A percentile compares a stretch with the other conserved stretches of the same genome.
phyloP scores from a whole-genome alignment of 2,329 filamentous ascomycete genomes.

The Botrytis porri region DNA sequence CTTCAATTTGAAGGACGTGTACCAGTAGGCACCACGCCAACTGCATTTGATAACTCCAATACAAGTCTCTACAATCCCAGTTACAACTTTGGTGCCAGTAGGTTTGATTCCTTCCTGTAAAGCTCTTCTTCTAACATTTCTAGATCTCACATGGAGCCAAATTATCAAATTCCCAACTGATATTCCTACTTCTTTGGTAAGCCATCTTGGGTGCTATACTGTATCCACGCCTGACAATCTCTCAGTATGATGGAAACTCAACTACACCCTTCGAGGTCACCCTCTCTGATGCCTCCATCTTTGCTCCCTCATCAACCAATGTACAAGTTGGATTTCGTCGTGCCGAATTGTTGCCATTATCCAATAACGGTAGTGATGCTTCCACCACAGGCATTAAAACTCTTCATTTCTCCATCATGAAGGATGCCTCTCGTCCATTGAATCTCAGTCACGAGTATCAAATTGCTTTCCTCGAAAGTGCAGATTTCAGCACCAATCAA shows the following conservation, averaged over 20 bases:
- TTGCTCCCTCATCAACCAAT: conserved; percentile 48
- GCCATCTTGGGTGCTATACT: conserved; percentile 19
- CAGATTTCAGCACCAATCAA: conserved; percentile 50
- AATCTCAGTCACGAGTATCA: conserved; percentile 51
- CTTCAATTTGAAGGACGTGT: conserved; percentile 49
- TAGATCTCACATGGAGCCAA: conserved; percentile 49
- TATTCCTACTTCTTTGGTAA: conserved; percentile 41
- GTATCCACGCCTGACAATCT: not conserved
- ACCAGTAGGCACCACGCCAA: conserved; percentile 40
- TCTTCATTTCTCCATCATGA: conserved; percentile 58
- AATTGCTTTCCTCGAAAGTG: conserved; percentile 42
- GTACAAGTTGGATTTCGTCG: conserved; percentile 59
- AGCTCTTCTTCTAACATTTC: not conserved
- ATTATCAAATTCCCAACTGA: conserved; percentile 48
- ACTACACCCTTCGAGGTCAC: conserved; percentile 24
- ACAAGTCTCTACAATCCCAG: conserved; percentile 49
- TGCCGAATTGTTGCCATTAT: conserved; percentile 50
- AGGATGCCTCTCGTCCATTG: conserved; percentile 49
- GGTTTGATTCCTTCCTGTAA: not conserved
- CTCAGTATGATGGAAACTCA: conserved; percentile 26
- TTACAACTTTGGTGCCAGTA: conserved; percentile 51
- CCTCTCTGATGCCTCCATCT: conserved; percentile 53
- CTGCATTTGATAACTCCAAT: conserved; percentile 43
- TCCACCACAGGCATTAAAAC: conserved; percentile 56
- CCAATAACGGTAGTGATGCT: conserved; percentile 49